Evolutionary conservation across 768 basidiomycete species (phyloP), one percentile per base, ranked within the genome.

Genomic region (Trametes maxima): DNA sequence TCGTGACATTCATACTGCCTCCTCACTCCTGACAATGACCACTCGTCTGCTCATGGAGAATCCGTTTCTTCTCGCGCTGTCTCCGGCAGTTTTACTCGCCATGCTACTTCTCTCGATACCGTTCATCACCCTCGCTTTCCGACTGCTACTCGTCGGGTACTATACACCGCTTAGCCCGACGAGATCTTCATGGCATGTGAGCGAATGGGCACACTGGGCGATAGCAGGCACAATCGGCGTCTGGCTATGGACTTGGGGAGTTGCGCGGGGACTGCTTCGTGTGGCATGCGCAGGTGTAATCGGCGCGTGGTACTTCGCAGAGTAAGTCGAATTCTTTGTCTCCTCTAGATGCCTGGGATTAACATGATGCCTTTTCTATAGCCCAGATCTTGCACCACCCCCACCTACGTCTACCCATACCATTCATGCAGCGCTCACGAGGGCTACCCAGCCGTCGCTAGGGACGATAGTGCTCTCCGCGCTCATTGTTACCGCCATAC

Each of bases 251-350:
- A 86, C 82, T 19, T 87, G 88, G 83, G 84, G 82, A 11, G 88
- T 97, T 6, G 85, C 90, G 19, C 81, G 94, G 42, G 94, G 94
- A 1, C 70, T 92, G 1, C 75, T 94, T 45, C 79, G 92, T 7
- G 90, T 89, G 55, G 84, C 87, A 2, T 85, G 87, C 58, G 88
- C 93, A 0, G 89, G 88, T 33, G 91, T 95, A 4, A 84, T 98
- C 36, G 95, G 94, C 1, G 87, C 89, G 46, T 98, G 95, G 95
- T 97, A 96, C 71, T 96, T 93, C 74, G 72, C 83, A 28, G 79
- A 85, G 82, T 87, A 67, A 69, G 85, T 71, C 0, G 17, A 8
- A 33, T 28, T 11, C 21, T 12, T 14, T 22, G 7, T 35, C 33
- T 13, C n/a, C 1, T 44, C 2, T 3, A 10, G 14, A 46, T 2